A percentile compares a stretch with the other conserved stretches of the same genome.
Conservation (phyloP, 2,329 filamentous ascomycete species). For the Exophiala sp. region DNA sequence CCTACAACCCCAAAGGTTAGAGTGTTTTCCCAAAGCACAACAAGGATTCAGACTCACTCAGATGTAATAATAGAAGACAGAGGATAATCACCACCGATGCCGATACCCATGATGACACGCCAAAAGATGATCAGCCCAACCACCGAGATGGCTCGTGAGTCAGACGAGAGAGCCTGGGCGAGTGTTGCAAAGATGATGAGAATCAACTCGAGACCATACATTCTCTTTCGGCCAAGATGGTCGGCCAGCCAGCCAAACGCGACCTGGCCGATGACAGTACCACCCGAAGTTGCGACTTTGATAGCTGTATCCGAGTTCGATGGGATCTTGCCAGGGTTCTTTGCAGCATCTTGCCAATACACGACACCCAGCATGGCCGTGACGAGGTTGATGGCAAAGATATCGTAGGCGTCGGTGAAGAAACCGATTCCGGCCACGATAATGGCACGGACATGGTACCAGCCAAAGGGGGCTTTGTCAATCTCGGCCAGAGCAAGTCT, state of each 20-base stretch:
- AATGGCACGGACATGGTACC: slow-evolving; percentile 74
- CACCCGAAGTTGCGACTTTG: slow-evolving; percentile 76
- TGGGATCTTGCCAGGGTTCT: slow-evolving; percentile 51
- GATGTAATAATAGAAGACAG: slow-evolving; percentile 78
- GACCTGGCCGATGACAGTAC: slow-evolving; percentile 76
- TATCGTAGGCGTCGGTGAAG: slow-evolving; percentile 81
- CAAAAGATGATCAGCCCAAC: slow-evolving; percentile 63
- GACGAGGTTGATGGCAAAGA: slow-evolving; percentile 69
- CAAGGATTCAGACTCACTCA: slow-evolving; percentile 44
- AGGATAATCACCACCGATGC: slow-evolving; percentile 77
- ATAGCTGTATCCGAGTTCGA: slow-evolving; percentile 68
- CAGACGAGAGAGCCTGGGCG: slow-evolving; percentile 61
- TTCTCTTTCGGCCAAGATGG: slow-evolving; percentile 68
- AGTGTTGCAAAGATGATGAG: slow-evolving; percentile 74
- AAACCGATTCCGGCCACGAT: slow-evolving; percentile 78
- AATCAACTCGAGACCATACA: slow-evolving; percentile 78
- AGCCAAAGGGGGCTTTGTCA: slow-evolving; percentile 39
- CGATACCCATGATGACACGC: slow-evolving; percentile 73
- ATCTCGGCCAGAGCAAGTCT: slow-evolving; percentile 68
- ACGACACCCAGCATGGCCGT: slow-evolving; percentile 74
- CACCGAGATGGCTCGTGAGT: slow-evolving; percentile 56
- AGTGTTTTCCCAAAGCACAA: slow-evolving; percentile 2
- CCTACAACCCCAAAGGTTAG: slow-evolving; percentile 28
- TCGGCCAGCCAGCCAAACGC: slow-evolving; percentile 75
- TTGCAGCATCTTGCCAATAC: slow-evolving; percentile 58